Conservation (phyloP, 176 grass and related monocot species). For the Rhynchospora pubera region DNA sequence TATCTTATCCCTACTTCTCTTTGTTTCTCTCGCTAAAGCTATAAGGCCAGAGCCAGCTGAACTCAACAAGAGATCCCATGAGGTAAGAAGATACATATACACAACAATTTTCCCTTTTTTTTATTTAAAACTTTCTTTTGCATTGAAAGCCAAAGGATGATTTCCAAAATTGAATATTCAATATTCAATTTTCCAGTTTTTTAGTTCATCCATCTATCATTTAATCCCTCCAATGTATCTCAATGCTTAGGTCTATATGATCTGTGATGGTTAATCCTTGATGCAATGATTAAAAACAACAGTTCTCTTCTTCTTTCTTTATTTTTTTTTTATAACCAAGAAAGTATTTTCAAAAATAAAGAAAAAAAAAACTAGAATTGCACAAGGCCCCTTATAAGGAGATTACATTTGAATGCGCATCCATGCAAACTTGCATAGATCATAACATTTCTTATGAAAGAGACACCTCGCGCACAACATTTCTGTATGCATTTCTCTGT, state of each 20-base stretch:
- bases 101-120: not conserved
- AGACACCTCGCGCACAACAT: not conserved
- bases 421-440: not conserved
- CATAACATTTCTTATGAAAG: not conserved
- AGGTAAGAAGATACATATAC: constrained; percentile 7
- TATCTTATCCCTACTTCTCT: constrained; percentile 28
- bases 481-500: not conserved
- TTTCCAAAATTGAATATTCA: not conserved
- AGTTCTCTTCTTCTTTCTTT: not conserved
- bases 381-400: not conserved
- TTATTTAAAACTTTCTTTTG: not conserved
- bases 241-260: not conserved
- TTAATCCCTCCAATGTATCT: not conserved
- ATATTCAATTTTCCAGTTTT: not conserved
- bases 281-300: not conserved
- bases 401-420: not conserved
- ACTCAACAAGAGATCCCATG: not conserved
- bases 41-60: constrained; percentile 19
- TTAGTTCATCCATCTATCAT: not conserved
- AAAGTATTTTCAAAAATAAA: not conserved
- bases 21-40: constrained; percentile 22
- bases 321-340: not conserved
- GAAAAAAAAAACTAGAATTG: not conserved
- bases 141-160: not conserved
- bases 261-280: not conserved